Evolutionary conservation across 1,284 basidiomycete genomes (phyloP), one percentile per base, ranked within the genome.

Genomic region (Tausonia pullulans): DNA sequence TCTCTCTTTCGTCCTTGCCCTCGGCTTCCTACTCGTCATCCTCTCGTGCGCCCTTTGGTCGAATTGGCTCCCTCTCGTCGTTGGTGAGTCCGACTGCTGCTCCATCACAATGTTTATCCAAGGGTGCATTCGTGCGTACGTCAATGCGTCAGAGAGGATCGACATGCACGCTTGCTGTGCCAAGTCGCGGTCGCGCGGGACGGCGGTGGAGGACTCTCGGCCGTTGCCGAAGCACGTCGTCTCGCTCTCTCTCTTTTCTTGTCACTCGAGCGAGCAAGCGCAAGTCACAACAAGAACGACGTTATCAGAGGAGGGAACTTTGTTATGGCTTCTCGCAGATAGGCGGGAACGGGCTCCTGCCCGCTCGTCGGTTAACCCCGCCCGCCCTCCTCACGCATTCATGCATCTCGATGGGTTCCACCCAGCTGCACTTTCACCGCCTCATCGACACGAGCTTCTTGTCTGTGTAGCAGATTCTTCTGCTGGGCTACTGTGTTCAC

Each of bases 1-100:
- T 67, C 84, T 97, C 62, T 93, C 95, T 4, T 96, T 98, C 77
- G 90, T 97, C 65, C 85, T 99, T 53, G 96, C 96, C 11, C 83
- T 96, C 44, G 96, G 96, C 41, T 99, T 98, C 79, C 80, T 98
- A 65, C 84, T 98, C 72, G 90, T 98, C 74, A 99, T 99, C 76
- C 86, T 99, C 44, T 94, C 91, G 1, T 98, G 96, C 75, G 95
- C 96, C 40, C 80, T 98, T 50, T 98, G 88, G 87, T 78, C 84
- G 48, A 98, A 99, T 77, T 99, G 96, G 96, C 81, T 98, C 13
- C 96, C 96, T 56, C 80, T 98, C 60, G 83, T 98, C 69, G 95
- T 98, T 70, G 95, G 95, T 96, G 72, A 74, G 91, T 83, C n/a
- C 39, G n/a, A 41, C 5, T 5, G 8, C 50, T 50, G 39, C n/a